Percentiles rank a stretch among this genome's conserved stretches.
Evolutionary conservation across 176 grass and related monocot genomes (phyloP).

Genomic region (Cocos nucifera): DNA sequence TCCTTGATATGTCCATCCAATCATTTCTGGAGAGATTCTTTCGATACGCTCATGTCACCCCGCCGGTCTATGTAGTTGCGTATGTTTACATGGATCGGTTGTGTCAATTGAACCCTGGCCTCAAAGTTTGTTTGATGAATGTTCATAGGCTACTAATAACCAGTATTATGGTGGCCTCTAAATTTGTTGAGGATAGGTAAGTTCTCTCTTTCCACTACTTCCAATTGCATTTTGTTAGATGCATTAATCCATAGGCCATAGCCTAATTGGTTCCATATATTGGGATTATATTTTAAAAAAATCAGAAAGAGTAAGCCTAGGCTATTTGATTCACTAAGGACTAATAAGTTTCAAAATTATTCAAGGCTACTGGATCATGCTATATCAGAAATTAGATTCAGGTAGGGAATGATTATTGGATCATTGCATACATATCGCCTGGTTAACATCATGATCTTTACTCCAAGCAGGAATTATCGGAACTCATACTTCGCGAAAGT

Average conservation of each 20-base stretch:
- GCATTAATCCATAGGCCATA: too few relatives aligned
- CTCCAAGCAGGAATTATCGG: conserved; percentile 43
- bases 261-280: too few relatives aligned
- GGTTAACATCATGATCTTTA: too few relatives aligned
- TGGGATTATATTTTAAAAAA: too few relatives aligned
- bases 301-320: too few relatives aligned
- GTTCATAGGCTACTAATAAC: conserved; percentile 69
- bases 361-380: too few relatives aligned
- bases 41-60: conserved; percentile 51
- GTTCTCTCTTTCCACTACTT: background rate
- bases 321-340: too few relatives aligned
- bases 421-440: too few relatives aligned
- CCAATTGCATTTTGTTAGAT: too few relatives aligned
- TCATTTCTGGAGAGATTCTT: conserved; percentile 63
- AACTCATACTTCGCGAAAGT: conserved; percentile 80
- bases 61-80: conserved; percentile 78
- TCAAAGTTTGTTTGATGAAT: conserved; percentile 44
- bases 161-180: conserved; percentile 75
- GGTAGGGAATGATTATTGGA: too few relatives aligned
- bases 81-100: conserved; percentile 91
- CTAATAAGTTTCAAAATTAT: too few relatives aligned
- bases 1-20: conserved; percentile 55
- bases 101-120: conserved; percentile 31
- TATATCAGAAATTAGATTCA: too few relatives aligned
- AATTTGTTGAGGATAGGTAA: conserved; percentile 78